A percentile compares a stretch with the other conserved stretches of the same genome.
phyloP scores from a whole-genome alignment of 1,284 basidiomycete species.

The Ganoderma leucocontextum region DNA sequence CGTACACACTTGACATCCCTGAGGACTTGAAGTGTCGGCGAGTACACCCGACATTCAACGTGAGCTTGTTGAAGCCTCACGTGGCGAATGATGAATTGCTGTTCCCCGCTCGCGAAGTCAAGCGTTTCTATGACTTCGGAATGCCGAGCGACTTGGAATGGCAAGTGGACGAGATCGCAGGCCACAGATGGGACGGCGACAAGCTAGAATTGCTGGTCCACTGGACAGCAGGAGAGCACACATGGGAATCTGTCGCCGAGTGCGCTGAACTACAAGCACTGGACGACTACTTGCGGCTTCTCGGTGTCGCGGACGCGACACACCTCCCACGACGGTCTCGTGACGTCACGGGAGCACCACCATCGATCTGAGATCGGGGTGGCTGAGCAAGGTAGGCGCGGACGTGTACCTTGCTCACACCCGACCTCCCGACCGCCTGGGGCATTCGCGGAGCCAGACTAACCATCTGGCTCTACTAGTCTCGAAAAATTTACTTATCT shows the following conservation, averaged over 20 bases:
- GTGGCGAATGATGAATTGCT: slow-evolving; percentile 34
- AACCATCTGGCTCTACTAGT: no score
- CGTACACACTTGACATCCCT: slow-evolving; percentile 40
- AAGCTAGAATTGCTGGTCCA: slow-evolving; percentile 29
- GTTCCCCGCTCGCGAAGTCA: slow-evolving; percentile 35
- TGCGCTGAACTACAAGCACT: not conserved
- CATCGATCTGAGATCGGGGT: no score
- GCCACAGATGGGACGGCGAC: slow-evolving; percentile 28
- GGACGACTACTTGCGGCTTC: not conserved
- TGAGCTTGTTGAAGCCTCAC: slow-evolving; percentile 33
- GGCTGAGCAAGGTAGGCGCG: no score
- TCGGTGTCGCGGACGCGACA: not conserved
- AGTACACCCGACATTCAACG: slow-evolving; percentile 42
- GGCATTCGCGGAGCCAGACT: no score
- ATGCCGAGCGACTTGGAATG: slow-evolving; percentile 31
- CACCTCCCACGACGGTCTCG: not conserved
- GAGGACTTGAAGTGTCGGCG: slow-evolving; percentile 32
- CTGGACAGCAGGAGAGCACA: slow-evolving; percentile 23
- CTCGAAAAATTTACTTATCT: no score
- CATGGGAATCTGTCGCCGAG: not conserved
- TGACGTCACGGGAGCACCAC: no score
- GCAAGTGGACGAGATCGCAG: slow-evolving; percentile 33
- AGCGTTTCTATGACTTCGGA: slow-evolving; percentile 38
- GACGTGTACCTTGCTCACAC: no score
- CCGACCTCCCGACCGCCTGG: no score